Evolutionary conservation across 306 rosid genomes (phyloP), one percentile per base, ranked within the genome.

Genomic region (Lathyrus sativus): DNA sequence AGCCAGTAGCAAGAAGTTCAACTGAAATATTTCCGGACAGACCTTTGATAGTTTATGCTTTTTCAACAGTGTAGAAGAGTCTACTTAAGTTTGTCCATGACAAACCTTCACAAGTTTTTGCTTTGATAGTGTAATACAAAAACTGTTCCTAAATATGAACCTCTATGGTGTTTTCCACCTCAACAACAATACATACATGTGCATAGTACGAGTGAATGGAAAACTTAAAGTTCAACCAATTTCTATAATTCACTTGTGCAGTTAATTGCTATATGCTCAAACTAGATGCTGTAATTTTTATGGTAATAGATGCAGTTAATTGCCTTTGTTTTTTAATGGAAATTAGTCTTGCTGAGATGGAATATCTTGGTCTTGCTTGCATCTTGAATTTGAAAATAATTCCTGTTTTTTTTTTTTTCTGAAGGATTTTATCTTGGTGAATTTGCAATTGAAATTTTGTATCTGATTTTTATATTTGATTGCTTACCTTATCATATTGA

Each of bases 381-480:
- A 64, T 56, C 76, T 48, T 71, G 29, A 57, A 48, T 57, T 73
- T 62, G 53, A 37, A 44, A 44, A 44, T 50, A 58, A 33, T 50
- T 49, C 51, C 19, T 12, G 33, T 9, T 46, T 18, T 9, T 46
- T 18, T 9, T 46, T 18, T 65, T 53, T 14, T 41, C 11, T 39
- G 9, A 64, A 48, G 51, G 61, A 63, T 50, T 70, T 72, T 49
- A 57, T 7, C 44, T n/a, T 22, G 17, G 42, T 37, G 57, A 15
- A n/a, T 38, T 33, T 33, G 35, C 6, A 35, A 13, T 73, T 54
- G 68, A 70, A 68, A n/a, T 77, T 49, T 62, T 70, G 53, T 67
- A 53, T 11, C 56, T 18, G 53, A 28, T 17, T 43, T 22, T n/a
- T 63, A 39, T 60, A n/a, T 67, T 62, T 62, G 58, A 33, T 73